Evolutionary conservation across 2,329 filamentous ascomycete species (phyloP).

Genomic region (Daldinia eschscholtzii): DNA sequence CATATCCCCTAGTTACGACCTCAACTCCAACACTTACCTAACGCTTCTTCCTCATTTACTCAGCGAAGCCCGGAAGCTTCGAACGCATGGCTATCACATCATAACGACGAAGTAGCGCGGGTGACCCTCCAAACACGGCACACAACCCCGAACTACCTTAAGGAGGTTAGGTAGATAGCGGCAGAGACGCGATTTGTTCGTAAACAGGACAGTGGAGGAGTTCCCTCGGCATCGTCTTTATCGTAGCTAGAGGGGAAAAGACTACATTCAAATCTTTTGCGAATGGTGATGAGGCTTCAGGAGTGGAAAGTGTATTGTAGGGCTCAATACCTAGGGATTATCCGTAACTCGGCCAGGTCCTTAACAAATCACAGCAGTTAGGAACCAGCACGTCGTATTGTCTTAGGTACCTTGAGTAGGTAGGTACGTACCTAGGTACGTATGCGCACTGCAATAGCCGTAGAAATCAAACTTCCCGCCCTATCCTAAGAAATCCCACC

Average conservation of each 20-base stretch:
- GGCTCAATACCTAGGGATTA: too few relatives aligned
- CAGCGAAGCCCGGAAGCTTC: neutral
- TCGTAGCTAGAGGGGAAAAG: neutral
- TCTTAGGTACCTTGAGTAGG: too few relatives aligned
- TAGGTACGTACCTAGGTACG: too few relatives aligned
- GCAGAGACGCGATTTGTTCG: slow-evolving; percentile 20
- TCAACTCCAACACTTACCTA: neutral
- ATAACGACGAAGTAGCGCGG: slow-evolving; percentile 9
- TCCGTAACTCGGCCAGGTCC: too few relatives aligned
- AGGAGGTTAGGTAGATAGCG: slow-evolving; percentile 4
- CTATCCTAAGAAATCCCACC: neutral
- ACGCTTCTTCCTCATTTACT: slow-evolving; percentile 1
- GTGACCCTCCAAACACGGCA: neutral
- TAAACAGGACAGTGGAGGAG: neutral
- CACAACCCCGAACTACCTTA: slow-evolving; percentile 2
- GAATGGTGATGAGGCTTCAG: too few relatives aligned
- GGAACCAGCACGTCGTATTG: too few relatives aligned
- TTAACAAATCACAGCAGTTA: too few relatives aligned
- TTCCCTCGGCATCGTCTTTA: neutral
- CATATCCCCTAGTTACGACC: neutral
- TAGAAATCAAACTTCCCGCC: neutral
- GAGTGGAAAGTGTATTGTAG: too few relatives aligned
- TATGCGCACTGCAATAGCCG: too few relatives aligned
- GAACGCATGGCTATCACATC: slow-evolving; percentile 17
- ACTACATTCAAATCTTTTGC: too few relatives aligned